Evolutionary conservation across 768 basidiomycete genomes (phyloP).

Genomic region (Leccinum ochraceum): DNA sequence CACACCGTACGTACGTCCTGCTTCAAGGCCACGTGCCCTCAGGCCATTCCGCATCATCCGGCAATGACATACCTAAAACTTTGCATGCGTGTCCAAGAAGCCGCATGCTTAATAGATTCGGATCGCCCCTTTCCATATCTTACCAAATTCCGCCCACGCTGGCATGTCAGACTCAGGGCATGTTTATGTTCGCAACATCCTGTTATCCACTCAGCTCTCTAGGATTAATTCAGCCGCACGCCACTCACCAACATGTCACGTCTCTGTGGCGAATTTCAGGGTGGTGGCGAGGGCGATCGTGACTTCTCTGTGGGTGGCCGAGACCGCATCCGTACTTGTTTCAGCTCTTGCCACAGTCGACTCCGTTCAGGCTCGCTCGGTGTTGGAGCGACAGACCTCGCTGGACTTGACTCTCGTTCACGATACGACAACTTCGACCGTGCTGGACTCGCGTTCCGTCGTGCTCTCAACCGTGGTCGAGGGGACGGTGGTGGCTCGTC

Average conservation of each 20-base stretch:
- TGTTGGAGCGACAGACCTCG: constrained; percentile 28
- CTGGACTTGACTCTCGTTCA: constrained; percentile 24
- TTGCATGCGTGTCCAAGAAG: constrained; percentile 17
- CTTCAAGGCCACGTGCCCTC: constrained; percentile 16
- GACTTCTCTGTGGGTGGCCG: constrained; percentile 46
- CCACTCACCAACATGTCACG: constrained; percentile 13
- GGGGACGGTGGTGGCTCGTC: constrained; percentile 29
- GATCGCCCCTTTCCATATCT: constrained; percentile 8
- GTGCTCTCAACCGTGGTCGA: constrained; percentile 38
- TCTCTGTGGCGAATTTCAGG: constrained; percentile 30
- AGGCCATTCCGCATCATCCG: constrained; percentile 4
- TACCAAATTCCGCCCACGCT: constrained; percentile 9
- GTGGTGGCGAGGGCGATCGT: constrained; percentile 39
- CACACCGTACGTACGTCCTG: background rate
- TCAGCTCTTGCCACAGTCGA: constrained; percentile 57
- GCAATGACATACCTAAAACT: constrained; percentile 8
- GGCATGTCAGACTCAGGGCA: constrained; percentile 2
- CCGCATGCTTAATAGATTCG: constrained; percentile 20
- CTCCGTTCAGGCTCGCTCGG: constrained; percentile 43
- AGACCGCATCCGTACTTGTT: constrained; percentile 48
- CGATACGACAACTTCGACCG: constrained; percentile 34
- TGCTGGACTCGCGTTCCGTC: constrained; percentile 42
- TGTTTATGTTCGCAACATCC: constrained; percentile 10
- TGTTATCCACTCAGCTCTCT: constrained; percentile 11
- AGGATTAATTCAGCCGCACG: constrained; percentile 14